A percentile compares a stretch with the other conserved stretches of the same genome.
Evolutionary conservation across 345 rosid genomes (phyloP).

Genomic region (Dovyalis caffra): DNA sequence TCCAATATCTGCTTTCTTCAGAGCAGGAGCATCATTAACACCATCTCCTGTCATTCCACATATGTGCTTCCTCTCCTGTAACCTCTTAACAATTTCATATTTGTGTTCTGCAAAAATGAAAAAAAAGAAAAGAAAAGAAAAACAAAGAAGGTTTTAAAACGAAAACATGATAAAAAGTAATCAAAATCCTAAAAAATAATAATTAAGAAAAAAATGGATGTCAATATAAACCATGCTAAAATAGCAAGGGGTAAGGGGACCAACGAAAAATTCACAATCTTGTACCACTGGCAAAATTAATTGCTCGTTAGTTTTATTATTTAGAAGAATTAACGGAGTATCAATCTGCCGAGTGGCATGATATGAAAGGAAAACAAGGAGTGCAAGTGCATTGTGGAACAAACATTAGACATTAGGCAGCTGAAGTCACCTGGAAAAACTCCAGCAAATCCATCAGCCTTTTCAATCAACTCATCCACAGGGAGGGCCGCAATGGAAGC

Average conservation of each 20-base stretch:
- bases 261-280: background rate
- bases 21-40: conserved; percentile 92
- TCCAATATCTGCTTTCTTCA: conserved; percentile 96
- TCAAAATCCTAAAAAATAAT: background rate
- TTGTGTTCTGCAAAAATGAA: conserved; percentile 58
- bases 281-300: background rate
- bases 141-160: background rate
- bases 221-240: background rate
- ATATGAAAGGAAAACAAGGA: background rate
- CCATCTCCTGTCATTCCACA: conserved; percentile 99
- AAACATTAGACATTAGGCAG: background rate
- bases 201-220: background rate
- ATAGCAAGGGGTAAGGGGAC: background rate
- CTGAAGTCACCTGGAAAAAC: conserved; percentile 72
- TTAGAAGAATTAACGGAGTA: too few species aligned
- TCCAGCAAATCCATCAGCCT: conserved; percentile 95
- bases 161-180: background rate
- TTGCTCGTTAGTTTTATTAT: too few species aligned
- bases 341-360: too few species aligned
- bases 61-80: conserved; percentile 85
- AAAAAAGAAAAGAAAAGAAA: too few species aligned
- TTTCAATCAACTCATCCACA: conserved; percentile 84
- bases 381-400: background rate
- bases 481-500: conserved; percentile 75
- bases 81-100: conserved; percentile 80